Base-by-base conservation (phyloP, 1,284 basidiomycete species). In the Apiotrichum sp. region DNA sequence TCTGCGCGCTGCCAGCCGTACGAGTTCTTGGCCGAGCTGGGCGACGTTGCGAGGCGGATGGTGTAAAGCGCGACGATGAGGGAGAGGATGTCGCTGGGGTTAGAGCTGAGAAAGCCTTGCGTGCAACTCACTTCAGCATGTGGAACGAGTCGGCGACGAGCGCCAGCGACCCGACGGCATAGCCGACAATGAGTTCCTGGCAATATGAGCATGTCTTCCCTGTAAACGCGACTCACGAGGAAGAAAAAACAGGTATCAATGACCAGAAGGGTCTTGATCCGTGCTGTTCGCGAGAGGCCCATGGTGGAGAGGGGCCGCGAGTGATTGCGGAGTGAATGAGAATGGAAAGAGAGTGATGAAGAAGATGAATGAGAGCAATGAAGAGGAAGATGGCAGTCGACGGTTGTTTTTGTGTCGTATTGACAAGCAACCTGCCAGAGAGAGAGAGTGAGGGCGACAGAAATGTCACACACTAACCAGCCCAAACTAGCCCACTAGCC, bases 111-210 rank as follows among this genome's bases (percentile, higher is more conserved):
- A 58, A 29, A 22, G 77, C 97, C 5, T 9, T 9, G n/a, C 11
- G 40, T 6, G 8, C 11, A 14, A 74, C 83, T 60, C 64, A 93
- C 90, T 92, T 93, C 77, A 93, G 85, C 93, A 98, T 98, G 79
- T 98, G 95, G 78, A 98, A 98, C 62, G 87, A 89, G 78, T 98
- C 95, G 22, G 96, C 95, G 39, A 98, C 86, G 56, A 98, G 85
- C 3, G 93, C 93, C 1, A 97, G 84, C 0, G 93, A 96, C 40
- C 92, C 92, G 56, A 96, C 90, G 13, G 88, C 84, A 84, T 95
- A 95, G 46, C 93, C 93, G 86, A 73, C 57, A 48, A 73, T 71
- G 33, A 74, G 58, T 59, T 72, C 70, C 69, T 72, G 49, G 3
- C 10, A n/a, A 13, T 38, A 13, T 38, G 9, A 38, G 36, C 13